A percentile compares a stretch with the other conserved stretches of the same genome.
These are phyloP conservation scores for Paecilomyces fulvus DNA, from an alignment of 2,329 filamentous ascomycete species.

Conservation along the genomic window DNA sequence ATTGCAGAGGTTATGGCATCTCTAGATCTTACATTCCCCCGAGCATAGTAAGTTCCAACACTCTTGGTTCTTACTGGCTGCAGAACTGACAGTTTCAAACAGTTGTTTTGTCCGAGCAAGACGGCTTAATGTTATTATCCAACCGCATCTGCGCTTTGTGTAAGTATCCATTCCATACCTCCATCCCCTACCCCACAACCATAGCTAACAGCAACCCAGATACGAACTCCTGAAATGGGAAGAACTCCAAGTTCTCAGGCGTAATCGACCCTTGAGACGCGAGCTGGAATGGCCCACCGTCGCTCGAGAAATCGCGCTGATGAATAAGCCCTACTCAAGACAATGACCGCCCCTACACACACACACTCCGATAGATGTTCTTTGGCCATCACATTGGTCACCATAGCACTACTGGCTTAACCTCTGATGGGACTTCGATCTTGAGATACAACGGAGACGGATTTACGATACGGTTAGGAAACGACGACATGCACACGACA, in stretches of 20 bases:
- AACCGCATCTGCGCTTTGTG: constrained; percentile 88
- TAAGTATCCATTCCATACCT: constrained; percentile 31
- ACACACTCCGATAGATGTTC: neutral
- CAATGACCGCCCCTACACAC: constrained; percentile 30
- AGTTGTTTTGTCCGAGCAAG: constrained; percentile 87
- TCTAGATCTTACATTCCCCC: constrained; percentile 70
- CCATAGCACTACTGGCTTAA: neutral
- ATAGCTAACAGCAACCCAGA: constrained; percentile 23
- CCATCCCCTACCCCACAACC: neutral
- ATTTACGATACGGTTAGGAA: neutral
- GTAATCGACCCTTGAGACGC: constrained; percentile 50
- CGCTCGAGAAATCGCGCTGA: constrained; percentile 79
- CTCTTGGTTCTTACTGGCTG: neutral
- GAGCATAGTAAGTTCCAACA: constrained; percentile 60
- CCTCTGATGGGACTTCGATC: neutral
- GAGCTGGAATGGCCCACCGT: constrained; percentile 91
- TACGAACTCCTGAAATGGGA: constrained; percentile 95
- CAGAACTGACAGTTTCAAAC: neutral
- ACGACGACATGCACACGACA: neutral
- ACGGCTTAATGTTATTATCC: constrained; percentile 93
- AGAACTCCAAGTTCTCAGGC: constrained; percentile 57
- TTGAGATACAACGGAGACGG: neutral
- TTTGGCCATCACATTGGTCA: neutral
- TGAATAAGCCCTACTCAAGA: constrained; percentile 89
- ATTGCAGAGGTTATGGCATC: constrained; percentile 97